These are phyloP conservation scores for Cercophora sp. DNA, from an alignment of 495 filamentous ascomycete genomes.

Conservation along the genomic window DNA sequence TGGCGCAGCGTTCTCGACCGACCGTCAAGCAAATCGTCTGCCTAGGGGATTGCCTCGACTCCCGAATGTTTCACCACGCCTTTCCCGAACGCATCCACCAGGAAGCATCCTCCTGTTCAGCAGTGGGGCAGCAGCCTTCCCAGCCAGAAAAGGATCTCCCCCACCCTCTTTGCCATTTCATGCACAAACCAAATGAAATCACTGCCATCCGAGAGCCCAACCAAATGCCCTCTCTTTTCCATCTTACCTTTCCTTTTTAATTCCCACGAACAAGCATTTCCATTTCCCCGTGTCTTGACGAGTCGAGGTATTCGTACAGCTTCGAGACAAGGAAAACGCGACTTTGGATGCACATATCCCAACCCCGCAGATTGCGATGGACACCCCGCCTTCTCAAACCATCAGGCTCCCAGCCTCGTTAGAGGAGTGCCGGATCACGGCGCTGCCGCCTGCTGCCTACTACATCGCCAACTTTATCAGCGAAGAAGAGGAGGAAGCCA, in stretches of 20 bases:
- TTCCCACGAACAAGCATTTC: too few relatives aligned
- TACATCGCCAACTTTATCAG: slow-evolving; percentile 89
- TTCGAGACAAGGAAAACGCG: too few relatives aligned
- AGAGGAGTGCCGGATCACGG: slow-evolving; percentile 50
- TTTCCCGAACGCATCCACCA: slow-evolving; percentile 5
- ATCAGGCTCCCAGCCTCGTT: slow-evolving; percentile 39
- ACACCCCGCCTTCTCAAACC: background rate
- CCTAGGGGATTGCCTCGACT: too few relatives aligned
- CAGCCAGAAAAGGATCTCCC: background rate
- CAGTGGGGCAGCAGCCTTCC: too few relatives aligned
- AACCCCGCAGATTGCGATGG: slow-evolving; percentile 12
- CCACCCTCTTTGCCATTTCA: slow-evolving; percentile 10
- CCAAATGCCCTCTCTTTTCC: too few relatives aligned
- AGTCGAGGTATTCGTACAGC: too few relatives aligned
- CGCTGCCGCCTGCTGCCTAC: slow-evolving; percentile 65
- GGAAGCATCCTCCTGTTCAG: background rate
- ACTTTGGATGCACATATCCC: background rate
- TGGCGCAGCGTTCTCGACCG: too few relatives aligned
- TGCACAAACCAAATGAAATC: slow-evolving; percentile 5
- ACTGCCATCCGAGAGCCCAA: too few relatives aligned
- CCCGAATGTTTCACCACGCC: slow-evolving; percentile 13
- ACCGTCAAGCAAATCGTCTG: too few relatives aligned
- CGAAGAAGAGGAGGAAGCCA: slow-evolving; percentile 62
- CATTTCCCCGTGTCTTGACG: too few relatives aligned
- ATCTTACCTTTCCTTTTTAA: too few relatives aligned